phyloP scores from a whole-genome alignment of 768 basidiomycete genomes.

The Chalciporus piperatus region DNA sequence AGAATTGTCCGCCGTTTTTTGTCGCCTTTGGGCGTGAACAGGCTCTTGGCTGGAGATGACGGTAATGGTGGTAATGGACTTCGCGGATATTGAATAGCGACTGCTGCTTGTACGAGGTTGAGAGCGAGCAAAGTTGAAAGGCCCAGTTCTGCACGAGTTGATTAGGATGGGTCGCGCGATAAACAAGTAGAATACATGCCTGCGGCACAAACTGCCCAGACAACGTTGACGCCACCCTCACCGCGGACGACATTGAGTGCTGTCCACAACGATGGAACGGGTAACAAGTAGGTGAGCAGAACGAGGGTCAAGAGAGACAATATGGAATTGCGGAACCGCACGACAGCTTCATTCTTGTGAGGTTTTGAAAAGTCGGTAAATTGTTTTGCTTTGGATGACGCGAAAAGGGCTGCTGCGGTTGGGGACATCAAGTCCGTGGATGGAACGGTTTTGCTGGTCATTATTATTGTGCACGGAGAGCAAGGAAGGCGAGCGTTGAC shows the following conservation, averaged over 20 bases:
- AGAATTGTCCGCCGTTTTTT: slow-evolving; percentile 28
- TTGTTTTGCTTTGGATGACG: slow-evolving; percentile 19
- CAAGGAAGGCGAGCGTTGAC: background rate
- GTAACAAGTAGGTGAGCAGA: slow-evolving; percentile 37
- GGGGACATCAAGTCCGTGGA: slow-evolving; percentile 18
- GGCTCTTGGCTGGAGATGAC: slow-evolving; percentile 19
- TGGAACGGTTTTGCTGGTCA: slow-evolving; percentile 11
- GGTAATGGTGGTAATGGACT: slow-evolving; percentile 28
- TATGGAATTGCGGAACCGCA: slow-evolving; percentile 39
- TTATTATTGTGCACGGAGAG: background rate
- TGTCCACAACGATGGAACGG: slow-evolving; percentile 37
- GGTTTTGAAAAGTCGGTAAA: slow-evolving; percentile 32
- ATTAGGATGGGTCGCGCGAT: background rate
- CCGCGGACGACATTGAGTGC: slow-evolving; percentile 32
- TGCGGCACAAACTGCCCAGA: slow-evolving; percentile 27
- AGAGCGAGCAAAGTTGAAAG: slow-evolving; percentile 30
- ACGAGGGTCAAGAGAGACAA: slow-evolving; percentile 31
- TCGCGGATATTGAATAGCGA: slow-evolving; percentile 37
- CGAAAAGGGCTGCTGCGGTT: slow-evolving; percentile 20
- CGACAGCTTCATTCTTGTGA: slow-evolving; percentile 34
- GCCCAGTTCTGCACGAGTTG: slow-evolving; percentile 25
- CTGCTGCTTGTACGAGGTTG: slow-evolving; percentile 35
- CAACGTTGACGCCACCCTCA: background rate
- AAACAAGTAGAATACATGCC: slow-evolving; percentile 22
- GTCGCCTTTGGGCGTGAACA: slow-evolving; percentile 23